Evolutionary conservation across 1,284 basidiomycete genomes (phyloP), one percentile per base, ranked within the genome.

Genomic region (Ceraceosorus bombacis): DNA sequence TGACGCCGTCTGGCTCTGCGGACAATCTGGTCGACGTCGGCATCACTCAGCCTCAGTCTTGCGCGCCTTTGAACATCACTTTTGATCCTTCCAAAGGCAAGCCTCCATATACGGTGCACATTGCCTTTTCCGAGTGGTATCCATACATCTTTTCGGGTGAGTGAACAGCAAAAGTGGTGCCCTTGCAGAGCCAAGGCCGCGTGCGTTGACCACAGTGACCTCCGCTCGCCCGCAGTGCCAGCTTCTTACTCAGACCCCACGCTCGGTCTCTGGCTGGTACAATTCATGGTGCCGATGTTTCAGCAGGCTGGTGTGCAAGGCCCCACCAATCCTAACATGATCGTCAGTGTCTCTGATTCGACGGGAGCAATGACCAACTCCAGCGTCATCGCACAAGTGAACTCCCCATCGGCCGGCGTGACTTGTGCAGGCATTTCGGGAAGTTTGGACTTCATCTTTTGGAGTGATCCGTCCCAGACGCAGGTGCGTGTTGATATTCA

Each of bases 21-120:
- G 27, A 27, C 27, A 27, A 27, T 27, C 27, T 43, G 17, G 41
- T 71, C 58, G 52, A 59, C n/a, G 53, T 71, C 15, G 51, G 57
- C 41, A 54, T 69, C 4, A 60, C 68, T 4, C 64, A 65, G 27
- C 67, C 70, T 3, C 48, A 50, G 58, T 66, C 64, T 53, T 72
- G 70, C 46, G 49, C 67, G 51, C 53, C 57, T 41, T 61, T 72
- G 59, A 67, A 70, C 59, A 70, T 72, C 62, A 70, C 68, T 27
- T 72, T 69, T 17, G 62, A 69, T 27, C 67, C 69, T 2, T 59
- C 61, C 50, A 51, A 51, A 13, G 70, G 68, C 36, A 66, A 54
- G 6, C 65, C 70, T 3, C 70, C 70, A 4, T 72, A 67, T 49
- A 66, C 67, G 0, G 51, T 72, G 67, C 67, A 69, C 66, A 61